phyloP scores from a whole-genome alignment of 202 grass and related monocot genomes.

The Cymbopogon flexuosus region DNA sequence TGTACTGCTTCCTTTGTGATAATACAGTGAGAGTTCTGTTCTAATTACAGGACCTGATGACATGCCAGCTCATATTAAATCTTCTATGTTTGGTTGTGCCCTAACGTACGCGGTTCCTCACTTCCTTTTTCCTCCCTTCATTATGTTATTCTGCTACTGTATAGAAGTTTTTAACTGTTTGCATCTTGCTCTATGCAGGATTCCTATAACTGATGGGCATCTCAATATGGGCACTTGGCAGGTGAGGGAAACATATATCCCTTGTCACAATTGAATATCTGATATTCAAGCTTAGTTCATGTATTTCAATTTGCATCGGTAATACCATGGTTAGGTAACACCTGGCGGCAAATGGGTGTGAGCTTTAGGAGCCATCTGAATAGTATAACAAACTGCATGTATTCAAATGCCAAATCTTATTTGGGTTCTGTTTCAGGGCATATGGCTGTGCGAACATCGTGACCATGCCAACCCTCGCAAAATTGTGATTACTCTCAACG shows the following conservation, averaged over 20 bases:
- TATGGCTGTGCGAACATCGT: conserved; percentile 94
- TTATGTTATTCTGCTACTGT: conserved; percentile 14
- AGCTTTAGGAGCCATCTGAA: not conserved
- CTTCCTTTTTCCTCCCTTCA: not conserved
- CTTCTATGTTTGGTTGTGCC: conserved; percentile 97
- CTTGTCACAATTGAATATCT: conserved; percentile 9
- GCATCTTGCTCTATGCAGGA: conserved; percentile 38
- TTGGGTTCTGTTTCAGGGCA: conserved; percentile 51
- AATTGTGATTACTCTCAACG: conserved; percentile 90
- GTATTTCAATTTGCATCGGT: not conserved
- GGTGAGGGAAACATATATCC: conserved; percentile 36
- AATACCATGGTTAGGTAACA: not conserved
- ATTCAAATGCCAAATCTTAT: not conserved
- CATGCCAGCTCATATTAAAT: conserved; percentile 99
- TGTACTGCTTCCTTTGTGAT: not conserved
- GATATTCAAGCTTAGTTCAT: not conserved
- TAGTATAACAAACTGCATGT: not conserved
- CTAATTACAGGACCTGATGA: conserved; percentile 87
- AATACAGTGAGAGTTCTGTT: conserved; percentile 13
- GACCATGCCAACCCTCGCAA: conserved; percentile 75
- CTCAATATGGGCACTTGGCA: conserved; percentile 98
- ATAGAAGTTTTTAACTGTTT: not conserved
- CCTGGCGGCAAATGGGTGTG: not conserved
- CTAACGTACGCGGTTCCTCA: conserved; percentile 57
- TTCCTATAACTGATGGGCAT: conserved; percentile 84